These are phyloP conservation scores for Omphalotus guepiniiformis DNA, from an alignment of 768 basidiomycete genomes.

Conservation along the genomic window DNA sequence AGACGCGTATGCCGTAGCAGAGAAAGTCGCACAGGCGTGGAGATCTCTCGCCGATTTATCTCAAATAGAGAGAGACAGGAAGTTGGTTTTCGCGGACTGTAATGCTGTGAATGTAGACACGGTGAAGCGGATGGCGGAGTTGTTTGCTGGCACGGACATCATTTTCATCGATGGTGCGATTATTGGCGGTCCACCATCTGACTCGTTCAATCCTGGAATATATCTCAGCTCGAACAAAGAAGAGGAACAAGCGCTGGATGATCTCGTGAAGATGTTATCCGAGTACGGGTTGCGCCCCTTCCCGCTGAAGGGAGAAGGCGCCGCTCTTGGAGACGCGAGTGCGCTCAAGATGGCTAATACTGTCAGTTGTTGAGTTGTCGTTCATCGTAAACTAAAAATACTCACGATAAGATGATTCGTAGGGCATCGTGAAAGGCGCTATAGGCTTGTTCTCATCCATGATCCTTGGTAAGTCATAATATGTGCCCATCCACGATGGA, in stretches of 20 bases:
- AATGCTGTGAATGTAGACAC: constrained; percentile 44
- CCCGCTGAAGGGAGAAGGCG: constrained; percentile 35
- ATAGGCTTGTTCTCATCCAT: constrained; percentile 38
- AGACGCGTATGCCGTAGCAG: constrained; percentile 31
- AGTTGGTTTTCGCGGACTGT: constrained; percentile 36
- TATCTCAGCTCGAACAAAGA: constrained; percentile 36
- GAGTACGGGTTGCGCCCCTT: constrained; percentile 35
- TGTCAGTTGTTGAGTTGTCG: constrained; percentile 20
- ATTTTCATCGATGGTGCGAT: constrained; percentile 44
- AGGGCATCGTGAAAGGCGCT: constrained; percentile 45
- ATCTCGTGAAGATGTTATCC: constrained; percentile 26
- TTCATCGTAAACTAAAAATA: background rate
- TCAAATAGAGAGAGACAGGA: background rate
- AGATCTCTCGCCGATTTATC: background rate
- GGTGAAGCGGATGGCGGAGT: constrained; percentile 32
- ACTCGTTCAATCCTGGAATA: constrained; percentile 36
- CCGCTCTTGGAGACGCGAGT: constrained; percentile 43
- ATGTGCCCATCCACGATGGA: background rate
- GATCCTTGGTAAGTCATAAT: constrained; percentile 32
- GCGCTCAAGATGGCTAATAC: constrained; percentile 49
- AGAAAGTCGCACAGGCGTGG: constrained; percentile 19
- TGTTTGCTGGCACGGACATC: constrained; percentile 33
- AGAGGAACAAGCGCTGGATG: constrained; percentile 26
- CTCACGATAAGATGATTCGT: background rate
- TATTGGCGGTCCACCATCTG: constrained; percentile 40